A percentile compares a stretch with the other conserved stretches of the same genome.
These are phyloP conservation scores for Fusarium sororula DNA, from an alignment of 2,329 filamentous ascomycete species.

Conservation along the genomic window DNA sequence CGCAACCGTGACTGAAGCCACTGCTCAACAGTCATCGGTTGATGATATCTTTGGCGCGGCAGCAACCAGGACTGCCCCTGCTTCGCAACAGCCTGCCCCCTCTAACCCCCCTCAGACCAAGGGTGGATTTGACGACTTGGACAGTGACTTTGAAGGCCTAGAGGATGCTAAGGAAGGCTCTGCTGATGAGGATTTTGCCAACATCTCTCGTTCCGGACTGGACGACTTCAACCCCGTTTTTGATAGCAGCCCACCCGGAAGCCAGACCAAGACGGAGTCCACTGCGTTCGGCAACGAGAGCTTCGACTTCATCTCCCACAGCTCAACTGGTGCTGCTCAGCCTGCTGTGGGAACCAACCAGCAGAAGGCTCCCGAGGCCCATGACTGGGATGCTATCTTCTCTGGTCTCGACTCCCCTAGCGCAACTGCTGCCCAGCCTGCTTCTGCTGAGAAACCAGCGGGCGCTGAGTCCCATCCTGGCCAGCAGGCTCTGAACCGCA, in stretches of 20 bases:
- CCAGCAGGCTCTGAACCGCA: constrained; percentile 62
- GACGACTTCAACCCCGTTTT: constrained; percentile 87
- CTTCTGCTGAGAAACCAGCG: constrained; percentile 30
- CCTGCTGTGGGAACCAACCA: constrained; percentile 53
- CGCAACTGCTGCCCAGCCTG: constrained; percentile 41
- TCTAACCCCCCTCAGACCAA: constrained; percentile 51
- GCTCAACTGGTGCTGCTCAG: constrained; percentile 44
- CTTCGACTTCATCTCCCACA: constrained; percentile 65
- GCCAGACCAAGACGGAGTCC: constrained; percentile 63
- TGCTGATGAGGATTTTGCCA: constrained; percentile 82
- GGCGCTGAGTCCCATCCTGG: constrained; percentile 33
- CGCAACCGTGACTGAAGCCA: constrained; percentile 42
- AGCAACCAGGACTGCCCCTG: constrained; percentile 37
- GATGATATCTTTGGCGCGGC: constrained; percentile 56
- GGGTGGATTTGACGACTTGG: constrained; percentile 76
- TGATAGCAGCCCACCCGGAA: constrained; percentile 71
- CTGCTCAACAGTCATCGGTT: constrained; percentile 45
- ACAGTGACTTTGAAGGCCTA: constrained; percentile 83
- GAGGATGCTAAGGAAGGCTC: constrained; percentile 85
- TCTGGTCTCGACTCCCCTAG: constrained; percentile 74
- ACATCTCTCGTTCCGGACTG: constrained; percentile 73
- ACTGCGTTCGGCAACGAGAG: constrained; percentile 63
- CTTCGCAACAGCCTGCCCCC: constrained; percentile 45
- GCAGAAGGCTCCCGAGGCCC: constrained; percentile 58
- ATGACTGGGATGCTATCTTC: constrained; percentile 97